Conservation (phyloP, 2,329 filamentous ascomycete species). For the Elsinoe necatrix region DNA sequence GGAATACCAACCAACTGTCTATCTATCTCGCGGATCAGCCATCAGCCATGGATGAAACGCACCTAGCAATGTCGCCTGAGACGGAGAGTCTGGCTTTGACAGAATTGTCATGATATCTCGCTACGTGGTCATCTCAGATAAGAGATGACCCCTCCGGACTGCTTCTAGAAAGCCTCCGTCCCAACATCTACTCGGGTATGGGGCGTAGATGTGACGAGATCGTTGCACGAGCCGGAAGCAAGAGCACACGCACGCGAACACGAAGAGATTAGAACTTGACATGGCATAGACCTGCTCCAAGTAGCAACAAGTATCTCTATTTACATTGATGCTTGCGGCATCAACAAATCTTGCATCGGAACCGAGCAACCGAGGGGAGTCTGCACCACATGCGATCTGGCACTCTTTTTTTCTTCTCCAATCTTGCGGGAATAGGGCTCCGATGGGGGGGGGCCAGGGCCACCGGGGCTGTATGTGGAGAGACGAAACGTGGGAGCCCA, state of each 20-base stretch:
- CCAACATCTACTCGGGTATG: background rate
- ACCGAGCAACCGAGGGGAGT: background rate
- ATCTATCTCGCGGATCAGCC: background rate
- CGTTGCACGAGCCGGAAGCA: background rate
- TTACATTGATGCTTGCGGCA: background rate
- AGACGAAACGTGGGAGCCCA: slow-evolving; percentile 3
- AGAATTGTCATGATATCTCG: background rate
- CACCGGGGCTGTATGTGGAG: background rate
- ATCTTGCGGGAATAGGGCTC: slow-evolving; percentile 3
- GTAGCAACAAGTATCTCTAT: background rate
- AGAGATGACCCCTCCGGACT: slow-evolving; percentile 1
- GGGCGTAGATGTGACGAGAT: background rate
- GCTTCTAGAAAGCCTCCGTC: slow-evolving; percentile 1
- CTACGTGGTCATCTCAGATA: background rate
- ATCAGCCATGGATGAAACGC: background rate
- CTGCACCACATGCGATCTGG: background rate
- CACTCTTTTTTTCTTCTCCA: background rate
- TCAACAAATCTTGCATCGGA: slow-evolving; percentile 1
- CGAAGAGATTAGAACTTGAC: background rate
- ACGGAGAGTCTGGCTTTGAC: background rate
- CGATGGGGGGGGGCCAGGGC: background rate
- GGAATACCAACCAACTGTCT: background rate
- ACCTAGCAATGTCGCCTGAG: background rate
- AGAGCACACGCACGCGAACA: background rate
- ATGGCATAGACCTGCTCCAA: background rate